Evolutionary conservation across 23 red algal genomes (phyloP).

Genomic region (Cyanidium caldarium): DNA sequence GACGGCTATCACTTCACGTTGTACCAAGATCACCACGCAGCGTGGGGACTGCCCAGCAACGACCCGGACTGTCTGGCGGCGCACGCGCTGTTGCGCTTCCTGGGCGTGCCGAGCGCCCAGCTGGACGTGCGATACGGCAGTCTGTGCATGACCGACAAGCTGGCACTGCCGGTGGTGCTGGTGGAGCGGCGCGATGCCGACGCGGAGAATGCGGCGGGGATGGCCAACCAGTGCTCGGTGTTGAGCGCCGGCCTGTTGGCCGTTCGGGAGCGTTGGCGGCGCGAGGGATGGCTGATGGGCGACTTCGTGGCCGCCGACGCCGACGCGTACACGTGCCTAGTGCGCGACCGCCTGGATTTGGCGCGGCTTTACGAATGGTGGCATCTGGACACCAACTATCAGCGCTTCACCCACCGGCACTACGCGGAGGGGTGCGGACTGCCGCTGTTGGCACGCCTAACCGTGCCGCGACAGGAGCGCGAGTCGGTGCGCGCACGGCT

Average conservation of each 20-base stretch:
- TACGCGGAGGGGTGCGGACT: background rate
- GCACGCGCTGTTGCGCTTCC: background rate
- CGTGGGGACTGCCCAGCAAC: background rate
- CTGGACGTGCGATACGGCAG: background rate
- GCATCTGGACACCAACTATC: constrained; percentile 5
- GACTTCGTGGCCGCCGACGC: background rate
- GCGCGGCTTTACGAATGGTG: constrained; percentile 18
- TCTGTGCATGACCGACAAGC: constrained; percentile 11
- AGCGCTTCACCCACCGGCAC: background rate
- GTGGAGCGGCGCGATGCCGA: background rate
- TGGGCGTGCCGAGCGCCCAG: background rate
- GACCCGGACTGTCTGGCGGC: background rate
- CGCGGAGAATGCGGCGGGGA: background rate
- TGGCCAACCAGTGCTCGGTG: background rate
- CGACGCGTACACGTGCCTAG: background rate
- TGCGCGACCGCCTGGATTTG: constrained; percentile 14
- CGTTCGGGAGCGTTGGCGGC: background rate
- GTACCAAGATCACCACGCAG: background rate
- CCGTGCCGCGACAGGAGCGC: constrained; percentile 1
- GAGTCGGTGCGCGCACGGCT: background rate
- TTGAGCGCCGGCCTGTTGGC: background rate
- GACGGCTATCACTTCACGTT: too few species aligned
- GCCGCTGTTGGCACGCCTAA: background rate
- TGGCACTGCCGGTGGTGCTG: constrained; percentile 8
- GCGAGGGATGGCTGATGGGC: background rate